Conservation (phyloP, 2,329 filamentous ascomycete species). For the Epicoccum nigrum region DNA sequence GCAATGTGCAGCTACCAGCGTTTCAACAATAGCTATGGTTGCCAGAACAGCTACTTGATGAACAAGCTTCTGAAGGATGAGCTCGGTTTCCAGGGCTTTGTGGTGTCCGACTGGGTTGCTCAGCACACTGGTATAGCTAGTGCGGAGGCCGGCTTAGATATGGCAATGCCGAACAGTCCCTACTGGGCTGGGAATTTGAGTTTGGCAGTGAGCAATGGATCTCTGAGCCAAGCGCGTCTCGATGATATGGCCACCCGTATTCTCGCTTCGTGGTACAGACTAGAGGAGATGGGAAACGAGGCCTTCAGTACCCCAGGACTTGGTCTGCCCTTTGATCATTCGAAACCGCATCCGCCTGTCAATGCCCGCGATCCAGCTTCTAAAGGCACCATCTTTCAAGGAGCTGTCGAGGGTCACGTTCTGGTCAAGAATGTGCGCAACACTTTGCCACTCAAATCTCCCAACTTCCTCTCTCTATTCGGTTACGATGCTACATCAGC, state of each 20-base stretch:
- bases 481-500: too few relatives aligned
- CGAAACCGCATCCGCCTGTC: too few relatives aligned
- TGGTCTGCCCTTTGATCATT: too few relatives aligned
- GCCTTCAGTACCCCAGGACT: too few relatives aligned
- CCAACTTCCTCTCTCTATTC: too few relatives aligned
- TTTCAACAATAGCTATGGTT: neutral
- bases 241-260: conserved; percentile 45
- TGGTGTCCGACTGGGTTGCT: conserved; percentile 52
- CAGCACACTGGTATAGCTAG: neutral
- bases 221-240: conserved; percentile 45
- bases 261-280: neutral
- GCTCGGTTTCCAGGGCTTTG: conserved; percentile 56
- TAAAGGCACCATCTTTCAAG: too few relatives aligned
- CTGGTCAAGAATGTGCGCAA: too few relatives aligned
- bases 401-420: too few relatives aligned
- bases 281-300: neutral
- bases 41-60: neutral
- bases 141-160: neutral
- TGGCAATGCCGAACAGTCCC: neutral
- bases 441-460: too few relatives aligned
- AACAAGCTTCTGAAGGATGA: conserved; percentile 59
- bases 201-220: conserved; percentile 53
- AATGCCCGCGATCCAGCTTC: too few relatives aligned
- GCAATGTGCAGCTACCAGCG: neutral
- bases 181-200: conserved; percentile 45